Percentiles rank a stretch among this genome's conserved stretches.
Evolutionary conservation across 2,329 filamentous ascomycete genomes (phyloP).

Genomic region (Apiospora koreana): DNA sequence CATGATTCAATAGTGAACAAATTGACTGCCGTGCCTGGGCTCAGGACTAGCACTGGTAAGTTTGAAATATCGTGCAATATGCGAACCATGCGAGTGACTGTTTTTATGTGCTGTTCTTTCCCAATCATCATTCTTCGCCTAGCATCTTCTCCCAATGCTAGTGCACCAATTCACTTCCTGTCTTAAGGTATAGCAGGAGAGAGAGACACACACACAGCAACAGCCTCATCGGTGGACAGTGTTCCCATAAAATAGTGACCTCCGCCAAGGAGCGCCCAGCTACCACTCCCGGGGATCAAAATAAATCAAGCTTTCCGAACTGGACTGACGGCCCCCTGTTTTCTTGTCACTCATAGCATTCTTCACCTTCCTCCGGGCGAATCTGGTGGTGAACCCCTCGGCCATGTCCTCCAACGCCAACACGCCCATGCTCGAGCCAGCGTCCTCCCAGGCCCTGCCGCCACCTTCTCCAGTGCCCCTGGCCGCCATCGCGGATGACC

Average conservation of each 20-base stretch:
- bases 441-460: slow-evolving; percentile 40
- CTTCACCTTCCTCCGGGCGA: slow-evolving; percentile 79
- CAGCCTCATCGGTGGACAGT: neutral
- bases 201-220: neutral
- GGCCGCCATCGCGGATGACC: slow-evolving; percentile 26
- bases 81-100: neutral
- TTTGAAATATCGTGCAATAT: slow-evolving; percentile 21
- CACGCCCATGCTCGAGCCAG: slow-evolving; percentile 64
- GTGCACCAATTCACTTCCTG: slow-evolving; percentile 6
- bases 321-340: slow-evolving; percentile 22
- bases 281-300: neutral
- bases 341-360: slow-evolving; percentile 59
- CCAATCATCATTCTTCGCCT: neutral
- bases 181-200: neutral
- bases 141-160: neutral
- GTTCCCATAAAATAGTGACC: neutral
- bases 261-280: neutral
- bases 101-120: neutral
- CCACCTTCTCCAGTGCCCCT: slow-evolving; percentile 39
- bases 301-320: slow-evolving; percentile 15
- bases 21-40: slow-evolving; percentile 56
- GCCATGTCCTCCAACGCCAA: slow-evolving; percentile 64
- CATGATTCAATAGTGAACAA: slow-evolving; percentile 51
- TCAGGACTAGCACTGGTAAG: slow-evolving; percentile 64
- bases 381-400: slow-evolving; percentile 68